These are phyloP conservation scores for Fusarium goolgardi DNA, from an alignment of 2,329 filamentous ascomycete genomes.

Conservation along the genomic window DNA sequence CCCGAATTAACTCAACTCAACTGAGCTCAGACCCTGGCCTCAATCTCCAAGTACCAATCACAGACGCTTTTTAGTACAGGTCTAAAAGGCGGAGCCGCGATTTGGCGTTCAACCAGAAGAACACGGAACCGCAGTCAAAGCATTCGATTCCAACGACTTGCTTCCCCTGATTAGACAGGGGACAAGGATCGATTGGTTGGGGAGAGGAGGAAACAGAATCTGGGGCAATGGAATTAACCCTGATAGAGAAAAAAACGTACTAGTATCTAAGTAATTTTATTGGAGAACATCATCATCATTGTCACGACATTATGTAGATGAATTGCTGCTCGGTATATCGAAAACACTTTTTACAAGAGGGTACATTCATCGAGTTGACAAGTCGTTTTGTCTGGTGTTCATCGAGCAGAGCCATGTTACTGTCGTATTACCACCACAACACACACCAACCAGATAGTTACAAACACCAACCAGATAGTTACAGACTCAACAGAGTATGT, in stretches of 20 bases:
- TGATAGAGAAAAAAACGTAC: not conserved
- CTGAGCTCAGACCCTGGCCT: not conserved
- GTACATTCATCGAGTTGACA: conserved; percentile 1
- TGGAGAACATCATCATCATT: not conserved
- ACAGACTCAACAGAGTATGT: conserved; percentile 2
- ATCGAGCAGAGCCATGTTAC: not conserved
- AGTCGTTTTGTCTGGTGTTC: not conserved
- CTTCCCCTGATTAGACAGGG: conserved; percentile 34
- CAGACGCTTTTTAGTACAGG: conserved; percentile 6
- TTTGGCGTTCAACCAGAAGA: conserved; percentile 39
- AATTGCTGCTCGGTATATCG: not conserved
- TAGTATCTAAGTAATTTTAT: not conserved
- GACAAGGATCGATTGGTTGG: not conserved
- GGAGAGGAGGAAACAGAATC: not conserved
- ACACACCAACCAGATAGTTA: conserved; percentile 16
- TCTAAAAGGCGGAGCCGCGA: conserved; percentile 46
- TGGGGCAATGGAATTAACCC: conserved; percentile 18
- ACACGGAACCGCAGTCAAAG: conserved; percentile 44
- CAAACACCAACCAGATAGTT: conserved; percentile 13
- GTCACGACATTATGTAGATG: not conserved
- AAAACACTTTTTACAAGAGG: conserved; percentile 11
- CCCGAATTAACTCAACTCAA: not conserved
- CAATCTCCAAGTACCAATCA: conserved; percentile 3
- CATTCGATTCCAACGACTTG: not conserved
- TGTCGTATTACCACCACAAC: not conserved